These are phyloP conservation scores for Naumovozyma dairenensis DNA, from an alignment of 805 yeast species.

Conservation along the genomic window DNA sequence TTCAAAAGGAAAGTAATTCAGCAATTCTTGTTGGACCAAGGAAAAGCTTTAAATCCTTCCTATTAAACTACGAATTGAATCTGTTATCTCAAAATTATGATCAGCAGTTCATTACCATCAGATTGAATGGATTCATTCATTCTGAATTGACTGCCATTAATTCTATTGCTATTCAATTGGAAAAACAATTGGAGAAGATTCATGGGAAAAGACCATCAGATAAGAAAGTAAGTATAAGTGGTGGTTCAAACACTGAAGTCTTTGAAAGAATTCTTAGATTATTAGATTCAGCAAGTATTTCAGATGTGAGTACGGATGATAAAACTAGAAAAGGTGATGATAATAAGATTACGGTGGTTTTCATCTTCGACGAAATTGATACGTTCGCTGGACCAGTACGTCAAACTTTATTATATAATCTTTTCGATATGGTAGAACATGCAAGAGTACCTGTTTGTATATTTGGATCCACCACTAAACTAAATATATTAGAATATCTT, in stretches of 20 bases:
- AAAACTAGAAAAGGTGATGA: slow-evolving; percentile 7
- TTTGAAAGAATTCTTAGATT: slow-evolving; percentile 48
- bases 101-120: slow-evolving; percentile 49
- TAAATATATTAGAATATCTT: slow-evolving; percentile 67
- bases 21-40: slow-evolving; percentile 72
- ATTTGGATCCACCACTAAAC: slow-evolving; percentile 65
- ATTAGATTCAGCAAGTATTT: slow-evolving; percentile 32
- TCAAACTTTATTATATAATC: slow-evolving; percentile 78
- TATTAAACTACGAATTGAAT: slow-evolving; percentile 48
- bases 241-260: slow-evolving; percentile 48
- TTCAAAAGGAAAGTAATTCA: slow-evolving; percentile 70
- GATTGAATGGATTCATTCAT: slow-evolving; percentile 63
- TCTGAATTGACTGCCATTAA: slow-evolving; percentile 68
- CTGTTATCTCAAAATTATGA: slow-evolving; percentile 33
- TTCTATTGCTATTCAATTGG: slow-evolving; percentile 79
- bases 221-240: slow-evolving; percentile 30
- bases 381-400: slow-evolving; percentile 58
- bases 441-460: slow-evolving; percentile 66
- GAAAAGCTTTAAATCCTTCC: slow-evolving; percentile 61
- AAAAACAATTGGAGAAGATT: slow-evolving; percentile 32
- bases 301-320: slow-evolving; percentile 17
- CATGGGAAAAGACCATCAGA: slow-evolving; percentile 13
- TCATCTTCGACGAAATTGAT: slow-evolving; percentile 81
- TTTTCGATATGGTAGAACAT: slow-evolving; percentile 77
- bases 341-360: slow-evolving; percentile 48